Evolutionary conservation across 148 eudicot genomes (phyloP), one percentile per base, ranked within the genome.

Genomic region (Cornus suecica): DNA sequence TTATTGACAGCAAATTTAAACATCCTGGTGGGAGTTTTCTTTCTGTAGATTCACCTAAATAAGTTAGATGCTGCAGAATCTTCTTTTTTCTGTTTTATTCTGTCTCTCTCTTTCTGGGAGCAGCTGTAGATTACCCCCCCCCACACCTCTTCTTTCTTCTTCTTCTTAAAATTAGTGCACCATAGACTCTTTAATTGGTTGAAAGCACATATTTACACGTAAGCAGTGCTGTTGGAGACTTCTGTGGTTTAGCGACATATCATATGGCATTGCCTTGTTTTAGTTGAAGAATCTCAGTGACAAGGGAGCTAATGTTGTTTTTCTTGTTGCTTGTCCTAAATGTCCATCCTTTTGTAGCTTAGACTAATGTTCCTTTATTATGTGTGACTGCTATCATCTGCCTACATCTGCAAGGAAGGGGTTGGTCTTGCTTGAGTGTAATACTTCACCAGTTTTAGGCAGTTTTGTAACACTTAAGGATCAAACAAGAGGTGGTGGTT

Each of bases 371-470:
- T 58, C 23, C 2, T 72, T 61, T 72, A 25, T 15, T 62, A 62
- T 9, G 24, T 27, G 56, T 61, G 61, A 73, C 56, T 62, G 24
- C 11, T 27, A 24, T 62, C 15, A n/a, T 62, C 56, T 62, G 22
- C 24, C 24, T 48, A 73, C 68, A n/a, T 31, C 67, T 25, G 30
- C 23, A 62, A 61, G 67, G 32, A 25, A 24, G 34, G 67, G 76
- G 68, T 25, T 16, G 76, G 68, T 73, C 68, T 61, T 62, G 56
- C 54, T 60, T 72, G 66, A 8, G 34, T 61, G 66, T 56, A 22
- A 1, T 61, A 37, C 65, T 61, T 73, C 8, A 25, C 22, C 24
- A 5, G 2, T 48, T 68, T 10, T 16, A 22, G 61, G 61, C 9
- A 68, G 23, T 25, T n/a, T 67, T 42, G 11, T 22, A 24, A 25